Base-by-base conservation (phyloP, 164 flowering plant genomes). In the Berberis thunbergii region DNA sequence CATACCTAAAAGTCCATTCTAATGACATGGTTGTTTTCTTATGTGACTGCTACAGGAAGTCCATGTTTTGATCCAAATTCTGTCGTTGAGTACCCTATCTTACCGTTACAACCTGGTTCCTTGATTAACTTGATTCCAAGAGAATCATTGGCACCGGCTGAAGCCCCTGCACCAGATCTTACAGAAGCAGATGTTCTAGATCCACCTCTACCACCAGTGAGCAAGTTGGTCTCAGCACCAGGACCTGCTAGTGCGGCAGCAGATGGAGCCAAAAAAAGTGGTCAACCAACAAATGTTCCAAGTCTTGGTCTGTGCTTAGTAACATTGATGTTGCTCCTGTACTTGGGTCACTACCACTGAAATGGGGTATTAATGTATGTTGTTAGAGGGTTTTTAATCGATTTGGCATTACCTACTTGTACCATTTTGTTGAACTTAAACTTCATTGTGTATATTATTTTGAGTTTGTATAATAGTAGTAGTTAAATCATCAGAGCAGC, bases 141-240 rank as follows among this genome's bases (percentile, higher is more conserved):
- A 0, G 79, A 68, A 0, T 63, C 49, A 9, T 45, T 66, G 62
- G 76, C 91, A 50, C 89, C 93, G 11, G 79, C 77, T 49, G 61
- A 56, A 48, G 73, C 88, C 4, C 89, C 88, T 0, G 69, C 61
- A 0, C 83, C 93, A 2, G 54, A 76, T 1, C 79, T 93, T 7
- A 67, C 73, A 3, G 73, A 64, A 4, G 65, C 62, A 0, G 84
- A 88, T 41, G 65, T 88, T 2, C 74, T 77, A 4, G 94, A 85
- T 53, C 96, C 97, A 56, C 97, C 97, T 7, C 73, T 91, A 39
- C 97, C 97, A 6, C 72, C 85, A 0, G 79, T 83, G 12, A 7
- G 53, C 9, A 56, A 41, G 2, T 52, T 61, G 0, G 54, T 26
- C 26, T 26, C 79, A 3, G 59, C 75, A 3, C 60, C 64, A 9